Base-by-base conservation (phyloP, 192 early-diverging fungal species). In the Chytriomyces confervae region DNA sequence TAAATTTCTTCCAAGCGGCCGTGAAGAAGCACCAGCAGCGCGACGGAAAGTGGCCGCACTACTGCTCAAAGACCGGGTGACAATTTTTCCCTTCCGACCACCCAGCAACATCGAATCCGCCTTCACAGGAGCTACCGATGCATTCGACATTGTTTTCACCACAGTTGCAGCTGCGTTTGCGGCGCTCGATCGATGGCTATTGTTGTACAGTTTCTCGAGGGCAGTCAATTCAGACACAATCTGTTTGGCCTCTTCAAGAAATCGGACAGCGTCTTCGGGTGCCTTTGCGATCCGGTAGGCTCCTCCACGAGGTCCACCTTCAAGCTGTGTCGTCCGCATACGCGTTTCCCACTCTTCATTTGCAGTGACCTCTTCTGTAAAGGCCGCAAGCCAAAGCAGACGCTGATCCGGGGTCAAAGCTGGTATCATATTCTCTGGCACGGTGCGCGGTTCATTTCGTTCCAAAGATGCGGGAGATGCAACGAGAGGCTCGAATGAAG, bases 321-420 rank as follows among this genome's bases (percentile, higher is more conserved):
- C 85, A 27, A 86, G 72, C 71, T 86, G 85, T 5, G 81, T 84
- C 2, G 82, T 86, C 6, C 77, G 75, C 85, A 86, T 86, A 8
- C 85, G 85, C 6, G 71, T 66, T 43, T 71, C 77, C 85, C 85
- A 86, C 71, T 86, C 85, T 20, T 77, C 68, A 60, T 82, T 86
- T 7, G 78, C 82, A 43, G 76, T 67, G 23, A 86, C 76, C 57
- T 86, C 85, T 7, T 80, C 80, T 10, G 27, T 29, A 11, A 86
- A 74, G 1, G 78, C 66, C 18, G 46, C 20, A 57, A 82, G 8
- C 82, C 82, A 86, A 18, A 50, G 46, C 11, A 6, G 9, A n/a
- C 72, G 62, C 18, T 24, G 47, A 44, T 70, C 50, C 18, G 50
- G 50, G 13, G 63, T 13, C 63, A 65, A 27, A 23, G 63, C 6